Base-by-base conservation (phyloP, 1,284 basidiomycete genomes). In the Stygiomarasmius scandens region DNA sequence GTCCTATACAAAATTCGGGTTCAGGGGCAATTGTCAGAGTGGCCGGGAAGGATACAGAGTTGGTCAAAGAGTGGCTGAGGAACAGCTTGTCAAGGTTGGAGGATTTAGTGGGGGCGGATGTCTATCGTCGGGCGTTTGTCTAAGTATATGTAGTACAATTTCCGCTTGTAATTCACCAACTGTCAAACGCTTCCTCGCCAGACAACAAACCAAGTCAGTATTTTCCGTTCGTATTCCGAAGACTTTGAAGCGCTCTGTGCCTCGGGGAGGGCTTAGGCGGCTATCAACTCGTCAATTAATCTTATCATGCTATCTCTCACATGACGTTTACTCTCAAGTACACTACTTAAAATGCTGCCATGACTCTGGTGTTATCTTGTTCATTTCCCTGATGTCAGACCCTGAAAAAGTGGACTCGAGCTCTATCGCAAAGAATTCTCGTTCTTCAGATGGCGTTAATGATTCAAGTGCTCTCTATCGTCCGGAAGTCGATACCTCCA, bases 11-110 rank as follows among this genome's bases (percentile, higher is more conserved):
- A 10, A 51, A 71, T 61, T 63, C 74, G 62, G 63, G 70, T 25
- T 64, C 63, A 53, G 83, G 82, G 1, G 76, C 80, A 2, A 72
- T 96, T 38, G 76, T 95, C 46, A 80, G 94, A 59, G 81, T 87
- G 16, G 92, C 90, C 10, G 93, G 84, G 11, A 77, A 73, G 58
- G 85, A 89, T 65, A 86, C 89, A 12, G 90, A 95, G 71, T 71
- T 72, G 24, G 90, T 94, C 23, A 85, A 81, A 67, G 66, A 68
- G 14, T 95, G 92, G 92, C 70, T 96, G 11, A 74, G 74, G 49
- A 72, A 77, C 9, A 74, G 77, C 1, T 71, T 94, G 47, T 62
- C 57, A 23, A 73, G 70, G 2, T 62, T 93, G n/a, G 76, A 84
- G 66, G 65, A 72, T 38, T 64, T 84, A 19, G 66, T 92, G 47